Base-by-base conservation (phyloP, 1,284 basidiomycete genomes). In the Moniliella sp. region DNA sequence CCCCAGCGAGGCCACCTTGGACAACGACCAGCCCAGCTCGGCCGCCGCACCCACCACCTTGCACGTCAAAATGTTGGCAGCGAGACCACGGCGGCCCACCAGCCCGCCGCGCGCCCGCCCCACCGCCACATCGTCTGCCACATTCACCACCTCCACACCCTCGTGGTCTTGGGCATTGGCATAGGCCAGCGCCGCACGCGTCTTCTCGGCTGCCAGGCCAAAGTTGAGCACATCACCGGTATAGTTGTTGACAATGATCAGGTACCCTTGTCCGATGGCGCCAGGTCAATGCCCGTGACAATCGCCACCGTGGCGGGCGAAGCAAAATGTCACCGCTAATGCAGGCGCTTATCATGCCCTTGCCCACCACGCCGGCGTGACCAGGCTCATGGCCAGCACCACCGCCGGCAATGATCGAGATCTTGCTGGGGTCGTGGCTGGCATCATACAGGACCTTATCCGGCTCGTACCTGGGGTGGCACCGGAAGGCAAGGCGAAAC, bases 141-240 rank as follows among this genome's bases (percentile, higher is more conserved):
- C 62, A 5, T 65, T 63, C 14, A 67, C 64, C 18, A 65, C 49
- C 42, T 65, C 65, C 18, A 66, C 62, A 25, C 64, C 65, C 34
- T 62, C 49, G 15, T 54, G 35, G 4, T 61, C 60, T 35, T 54
- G 42, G 40, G 46, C 47, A 26, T 45, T 47, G 23, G 46, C 40
- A 33, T 35, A 39, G 9, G 49, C 45, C 19, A 44, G 43, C 2
- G 49, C 55, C 27, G 55, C 46, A 16, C 50, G 48, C 0, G 58
- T 58, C 26, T 31, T 30, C 26, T 31, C 28, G 25, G 36, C 29
- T 36, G 59, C 61, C 15, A 35, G 28, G n/a, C 26, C 65, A 43
- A 67, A 67, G 49, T 67, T 64, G 13, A 67, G 61, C 39, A 63
- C 64, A 42, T 67, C 65, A 27, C 65, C 65, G 4, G 57, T 52